Evolutionary conservation across 2,329 filamentous ascomycete genomes (phyloP), one percentile per base, ranked within the genome.

Genomic region (Aureobasidium uvarum): DNA sequence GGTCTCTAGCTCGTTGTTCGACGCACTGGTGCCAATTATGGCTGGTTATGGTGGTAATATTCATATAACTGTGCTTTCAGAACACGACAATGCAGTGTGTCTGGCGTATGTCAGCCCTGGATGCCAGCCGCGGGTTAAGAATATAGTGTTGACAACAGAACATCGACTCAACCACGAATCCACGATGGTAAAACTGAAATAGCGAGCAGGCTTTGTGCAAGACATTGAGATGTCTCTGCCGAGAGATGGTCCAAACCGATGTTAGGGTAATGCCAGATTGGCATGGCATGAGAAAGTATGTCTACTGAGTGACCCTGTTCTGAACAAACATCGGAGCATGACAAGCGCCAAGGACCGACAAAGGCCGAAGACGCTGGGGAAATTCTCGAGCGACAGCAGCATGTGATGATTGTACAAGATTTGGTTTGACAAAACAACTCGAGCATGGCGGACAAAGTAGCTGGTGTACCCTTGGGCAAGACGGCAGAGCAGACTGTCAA

Each of bases 341-440:
- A 41, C 5, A 1, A 23, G 8, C 16, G 56, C 56, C 56, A 60
- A 60, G 56, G 25, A 10, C 56, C 41, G 56, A 59, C 28, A 33
- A 48, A 33, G 13, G 28, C 56, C 41, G 56, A 45, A 58, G 56
- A 23, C 25, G 41, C 31, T 31, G 41, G 41, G 56, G 41, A 60
- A 60, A 60, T 60, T 60, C 43, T 60, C 56, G 56, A 60, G 36
- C 52, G 52, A 55, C 54, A 18, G 38, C 56, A 38, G 31, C 56
- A 60, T 60, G 56, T 60, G 56, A 60, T 11, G n/a, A 25, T 38
- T 23, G 31, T 25, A 23, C 43, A 48, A 60, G 18, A 20, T 48
- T 48, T 48, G 10, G n/a, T 41, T 60, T 31, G 41, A 48, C n/a
- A 46, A 18, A 25, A 16, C 25, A 46, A 36, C 13, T 5, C 25